Percentiles rank a stretch among this genome's conserved stretches.
These are phyloP conservation scores for Wilcoxina mikolae DNA, from an alignment of 495 filamentous ascomycete species.

Conservation along the genomic window DNA sequence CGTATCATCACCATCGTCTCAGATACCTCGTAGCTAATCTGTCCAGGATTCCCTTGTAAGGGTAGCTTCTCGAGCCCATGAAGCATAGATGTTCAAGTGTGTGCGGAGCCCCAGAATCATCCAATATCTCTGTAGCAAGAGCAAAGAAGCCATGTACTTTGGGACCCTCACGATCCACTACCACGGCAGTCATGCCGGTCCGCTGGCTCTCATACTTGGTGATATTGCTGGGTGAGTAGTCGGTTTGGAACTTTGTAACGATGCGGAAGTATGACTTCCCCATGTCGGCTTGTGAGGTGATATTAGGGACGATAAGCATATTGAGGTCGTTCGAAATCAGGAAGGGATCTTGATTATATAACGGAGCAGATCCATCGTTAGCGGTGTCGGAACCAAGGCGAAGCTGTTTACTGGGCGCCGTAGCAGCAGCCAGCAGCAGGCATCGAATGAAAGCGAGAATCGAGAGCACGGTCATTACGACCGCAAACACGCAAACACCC, in stretches of 20 bases:
- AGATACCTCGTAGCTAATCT: constrained; percentile 56
- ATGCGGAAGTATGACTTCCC: constrained; percentile 50
- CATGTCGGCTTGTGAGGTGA: not conserved
- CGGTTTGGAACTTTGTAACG: constrained; percentile 67
- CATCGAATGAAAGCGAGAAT: not conserved
- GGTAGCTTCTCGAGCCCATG: constrained; percentile 91
- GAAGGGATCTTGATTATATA: not conserved
- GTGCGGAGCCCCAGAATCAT: constrained; percentile 90
- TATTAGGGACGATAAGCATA: not conserved
- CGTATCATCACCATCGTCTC: not conserved
- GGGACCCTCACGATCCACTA: constrained; percentile 81
- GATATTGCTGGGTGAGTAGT: constrained; percentile 73
- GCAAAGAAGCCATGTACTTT: constrained; percentile 91
- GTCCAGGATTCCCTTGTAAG: constrained; percentile 86
- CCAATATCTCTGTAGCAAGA: constrained; percentile 90
- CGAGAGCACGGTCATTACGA: not conserved
- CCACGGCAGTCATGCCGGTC: constrained; percentile 85
- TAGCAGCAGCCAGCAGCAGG: not conserved
- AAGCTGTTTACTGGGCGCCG: not conserved
- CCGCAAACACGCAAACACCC: not conserved
- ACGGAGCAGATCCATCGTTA: not conserved
- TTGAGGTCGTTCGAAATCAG: not conserved
- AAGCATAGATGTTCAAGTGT: constrained; percentile 94
- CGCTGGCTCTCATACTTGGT: constrained; percentile 69
- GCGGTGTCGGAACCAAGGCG: not conserved